Percentiles rank a stretch among this genome's conserved stretches.
Evolutionary conservation across 163 green algal genomes (phyloP).

Genomic region (Trebouxia gelatinosa): DNA sequence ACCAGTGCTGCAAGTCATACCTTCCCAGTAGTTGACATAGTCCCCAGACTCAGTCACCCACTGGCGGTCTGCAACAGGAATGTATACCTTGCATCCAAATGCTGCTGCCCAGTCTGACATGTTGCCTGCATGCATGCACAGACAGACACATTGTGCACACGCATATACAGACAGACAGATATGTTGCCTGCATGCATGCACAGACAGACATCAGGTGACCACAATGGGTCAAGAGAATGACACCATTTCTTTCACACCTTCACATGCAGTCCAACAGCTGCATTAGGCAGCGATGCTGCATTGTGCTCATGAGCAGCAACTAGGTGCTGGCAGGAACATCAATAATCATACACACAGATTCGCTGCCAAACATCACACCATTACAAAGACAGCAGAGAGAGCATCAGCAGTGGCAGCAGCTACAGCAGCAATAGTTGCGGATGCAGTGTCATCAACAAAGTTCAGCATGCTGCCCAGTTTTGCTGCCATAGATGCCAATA

Average conservation of each 20-base stretch:
- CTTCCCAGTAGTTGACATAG: conserved; percentile 29
- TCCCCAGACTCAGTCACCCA: conserved; percentile 26
- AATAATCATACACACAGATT: background rate
- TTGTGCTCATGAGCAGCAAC: background rate
- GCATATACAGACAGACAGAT: background rate
- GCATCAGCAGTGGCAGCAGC: no score
- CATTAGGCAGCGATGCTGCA: background rate
- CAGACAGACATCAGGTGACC: no score
- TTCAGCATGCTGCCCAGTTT: no score
- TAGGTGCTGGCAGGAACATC: no score
- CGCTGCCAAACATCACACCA: background rate
- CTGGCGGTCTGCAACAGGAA: conserved; percentile 29
- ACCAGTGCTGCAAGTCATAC: background rate
- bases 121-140: background rate
- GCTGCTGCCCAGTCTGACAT: conserved; percentile 37
- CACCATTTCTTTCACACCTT: no score
- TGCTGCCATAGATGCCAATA: no score
- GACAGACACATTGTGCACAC: background rate
- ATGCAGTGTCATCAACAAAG: no score
- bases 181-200: background rate
- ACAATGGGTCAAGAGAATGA: background rate
- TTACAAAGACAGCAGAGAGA: no score
- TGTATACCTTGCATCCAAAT: conserved; percentile 30
- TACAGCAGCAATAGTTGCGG: no score
- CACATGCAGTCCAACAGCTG: no score